Evolutionary conservation across 1,284 basidiomycete genomes (phyloP).

Genomic region (Sparassis latifolia): DNA sequence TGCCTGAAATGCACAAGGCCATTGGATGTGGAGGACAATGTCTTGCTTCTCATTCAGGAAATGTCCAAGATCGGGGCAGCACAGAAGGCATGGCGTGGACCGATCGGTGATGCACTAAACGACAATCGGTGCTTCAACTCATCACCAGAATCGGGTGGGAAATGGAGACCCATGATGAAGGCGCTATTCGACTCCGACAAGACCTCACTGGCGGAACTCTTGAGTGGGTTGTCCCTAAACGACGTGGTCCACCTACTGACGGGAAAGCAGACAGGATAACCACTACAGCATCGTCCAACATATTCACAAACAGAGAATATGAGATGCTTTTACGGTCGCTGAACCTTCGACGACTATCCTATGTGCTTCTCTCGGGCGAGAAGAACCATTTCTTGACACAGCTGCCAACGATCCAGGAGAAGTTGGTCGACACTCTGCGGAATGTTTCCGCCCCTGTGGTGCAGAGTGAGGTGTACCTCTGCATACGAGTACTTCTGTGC

Average conservation of each 20-base stretch:
- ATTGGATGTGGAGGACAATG: constrained; percentile 60
- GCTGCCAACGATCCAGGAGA: constrained; percentile 92
- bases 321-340: constrained; percentile 88
- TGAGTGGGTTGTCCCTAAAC: constrained; percentile 44
- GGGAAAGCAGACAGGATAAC: constrained; percentile 64
- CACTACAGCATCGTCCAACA: constrained; percentile 86
- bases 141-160: constrained; percentile 43
- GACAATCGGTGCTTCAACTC: constrained; percentile 87
- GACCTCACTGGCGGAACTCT: constrained; percentile 77
- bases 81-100: constrained; percentile 80
- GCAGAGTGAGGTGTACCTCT: constrained; percentile 92
- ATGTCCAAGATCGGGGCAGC: constrained; percentile 77
- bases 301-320: constrained; percentile 93
- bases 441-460: constrained; percentile 79
- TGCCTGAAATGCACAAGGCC: constrained; percentile 36
- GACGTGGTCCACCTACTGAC: constrained; percentile 2
- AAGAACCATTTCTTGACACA: constrained; percentile 88
- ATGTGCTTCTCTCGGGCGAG: constrained; percentile 79
- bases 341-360: constrained; percentile 84
- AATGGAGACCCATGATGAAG: constrained; percentile 80
- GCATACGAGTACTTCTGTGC: constrained; percentile 86
- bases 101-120: constrained; percentile 77
- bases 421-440: constrained; percentile 88
- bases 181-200: constrained; percentile 84
- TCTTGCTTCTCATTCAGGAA: constrained; percentile 69